Evolutionary conservation across 768 basidiomycete genomes (phyloP).

Genomic region (Trametopsis cervina): DNA sequence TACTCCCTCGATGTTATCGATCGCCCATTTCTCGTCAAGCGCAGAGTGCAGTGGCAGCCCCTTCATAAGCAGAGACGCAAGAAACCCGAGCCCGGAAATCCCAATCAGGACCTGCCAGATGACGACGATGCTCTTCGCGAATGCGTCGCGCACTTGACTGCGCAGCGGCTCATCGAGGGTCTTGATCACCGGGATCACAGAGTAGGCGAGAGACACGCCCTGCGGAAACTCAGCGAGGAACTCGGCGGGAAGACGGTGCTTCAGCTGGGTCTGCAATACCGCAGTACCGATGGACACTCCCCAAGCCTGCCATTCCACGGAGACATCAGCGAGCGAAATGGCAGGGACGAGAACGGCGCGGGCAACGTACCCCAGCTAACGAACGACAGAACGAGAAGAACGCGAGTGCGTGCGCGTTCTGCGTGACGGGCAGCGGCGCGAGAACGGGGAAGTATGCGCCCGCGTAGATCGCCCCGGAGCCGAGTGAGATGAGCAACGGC

Average conservation of each 20-base stretch:
- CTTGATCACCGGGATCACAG: constrained; percentile 17
- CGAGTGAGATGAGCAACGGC: constrained; percentile 5
- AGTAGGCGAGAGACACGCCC: constrained; percentile 17
- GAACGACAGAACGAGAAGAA: constrained; percentile 17
- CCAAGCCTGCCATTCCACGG: constrained; percentile 17
- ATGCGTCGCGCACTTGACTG: constrained; percentile 23
- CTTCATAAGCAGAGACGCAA: constrained; percentile 19
- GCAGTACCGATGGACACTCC: constrained; percentile 26
- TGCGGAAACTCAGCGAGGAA: constrained; percentile 15
- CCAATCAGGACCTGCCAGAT: constrained; percentile 28
- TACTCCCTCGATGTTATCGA: too few species aligned
- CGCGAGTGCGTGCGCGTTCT: constrained; percentile 11
- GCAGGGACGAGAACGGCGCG: neutral
- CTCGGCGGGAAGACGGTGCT: constrained; percentile 18
- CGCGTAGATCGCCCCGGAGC: constrained; percentile 3
- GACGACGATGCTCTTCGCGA: constrained; percentile 20
- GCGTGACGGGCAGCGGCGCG: constrained; percentile 10
- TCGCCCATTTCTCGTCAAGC: constrained; percentile 25
- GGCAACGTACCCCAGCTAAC: neutral
- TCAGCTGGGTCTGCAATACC: constrained; percentile 27
- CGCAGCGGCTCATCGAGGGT: constrained; percentile 21
- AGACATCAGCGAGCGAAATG: neutral
- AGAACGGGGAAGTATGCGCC: constrained; percentile 11
- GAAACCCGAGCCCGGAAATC: constrained; percentile 20
- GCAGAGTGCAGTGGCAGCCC: constrained; percentile 19